Conservation (phyloP, 176 grass and related monocot species). For the Chloris gayana region DNA sequence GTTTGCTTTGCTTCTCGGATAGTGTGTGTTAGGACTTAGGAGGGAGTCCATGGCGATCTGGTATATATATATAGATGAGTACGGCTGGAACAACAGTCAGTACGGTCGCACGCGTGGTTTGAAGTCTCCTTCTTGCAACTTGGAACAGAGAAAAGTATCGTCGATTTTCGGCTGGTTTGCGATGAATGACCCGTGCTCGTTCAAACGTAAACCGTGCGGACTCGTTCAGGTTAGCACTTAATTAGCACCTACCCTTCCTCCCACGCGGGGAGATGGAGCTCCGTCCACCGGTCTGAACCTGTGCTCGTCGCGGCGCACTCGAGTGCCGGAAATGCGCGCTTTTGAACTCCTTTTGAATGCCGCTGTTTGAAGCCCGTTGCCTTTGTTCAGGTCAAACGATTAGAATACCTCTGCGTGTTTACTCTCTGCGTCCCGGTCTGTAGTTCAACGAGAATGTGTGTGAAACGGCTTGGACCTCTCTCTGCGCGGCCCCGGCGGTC, state of each 20-base stretch:
- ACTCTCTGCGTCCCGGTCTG: not conserved
- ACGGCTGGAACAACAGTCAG: not conserved
- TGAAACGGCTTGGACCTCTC: not conserved
- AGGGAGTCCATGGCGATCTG: too few species aligned
- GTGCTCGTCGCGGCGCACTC: not conserved
- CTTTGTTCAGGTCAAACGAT: not conserved
- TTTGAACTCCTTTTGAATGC: not conserved
- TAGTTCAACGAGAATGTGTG: not conserved
- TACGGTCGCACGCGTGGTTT: not conserved
- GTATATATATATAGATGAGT: not conserved
- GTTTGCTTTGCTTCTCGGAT: not conserved
- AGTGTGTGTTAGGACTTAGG: not conserved
- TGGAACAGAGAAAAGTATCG: not conserved
- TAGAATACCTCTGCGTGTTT: not conserved
- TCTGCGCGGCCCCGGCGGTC: too few species aligned
- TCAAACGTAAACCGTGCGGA: not conserved
- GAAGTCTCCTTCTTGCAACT: not conserved
- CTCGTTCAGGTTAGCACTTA: not conserved
- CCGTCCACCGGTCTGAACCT: not conserved
- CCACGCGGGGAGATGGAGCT: not conserved
- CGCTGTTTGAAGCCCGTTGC: not conserved
- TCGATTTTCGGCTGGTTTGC: not conserved
- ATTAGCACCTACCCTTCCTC: not conserved
- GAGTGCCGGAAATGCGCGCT: not conserved
- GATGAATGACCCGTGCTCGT: not conserved